Conservation (phyloP, 1,139 yeast genomes). For the Pichiaceae sp. region DNA sequence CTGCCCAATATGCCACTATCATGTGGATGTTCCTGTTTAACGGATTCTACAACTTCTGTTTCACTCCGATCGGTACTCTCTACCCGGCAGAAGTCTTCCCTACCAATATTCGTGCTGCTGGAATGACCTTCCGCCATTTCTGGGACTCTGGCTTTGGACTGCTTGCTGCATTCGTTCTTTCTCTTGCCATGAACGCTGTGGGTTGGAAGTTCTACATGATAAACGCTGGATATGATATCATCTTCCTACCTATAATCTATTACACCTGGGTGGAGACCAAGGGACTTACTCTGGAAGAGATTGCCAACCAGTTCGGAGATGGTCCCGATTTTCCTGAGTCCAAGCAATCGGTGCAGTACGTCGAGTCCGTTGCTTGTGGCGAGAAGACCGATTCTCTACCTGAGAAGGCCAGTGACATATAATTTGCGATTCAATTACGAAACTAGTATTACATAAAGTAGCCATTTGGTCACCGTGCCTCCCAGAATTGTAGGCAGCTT, state of each 20-base stretch:
- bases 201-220: constrained; percentile 29
- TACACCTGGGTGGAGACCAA: constrained; percentile 58
- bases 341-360: too few species aligned
- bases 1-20: constrained; percentile 31
- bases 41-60: constrained; percentile 27
- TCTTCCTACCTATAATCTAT: constrained; percentile 45
- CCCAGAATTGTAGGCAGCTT: constrained; percentile 65
- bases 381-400: too few species aligned
- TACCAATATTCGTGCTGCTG: constrained; percentile 27
- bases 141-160: constrained; percentile 13
- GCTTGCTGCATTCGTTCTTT: constrained; percentile 28
- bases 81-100: constrained; percentile 30
- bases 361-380: too few species aligned
- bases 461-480: constrained; percentile 12
- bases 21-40: constrained; percentile 39
- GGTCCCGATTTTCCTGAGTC: too few species aligned
- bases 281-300: constrained; percentile 46
- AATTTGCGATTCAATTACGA: too few species aligned
- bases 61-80: constrained; percentile 25
- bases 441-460: background rate
- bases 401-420: too few species aligned
- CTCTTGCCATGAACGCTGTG: constrained; percentile 28
- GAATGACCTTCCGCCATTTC: constrained; percentile 29
- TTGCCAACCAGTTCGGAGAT: constrained; percentile 24
- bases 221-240: constrained; percentile 26